Base-by-base conservation (phyloP, 352 stramenopile species). In the Globisporangium spiculum region DNA sequence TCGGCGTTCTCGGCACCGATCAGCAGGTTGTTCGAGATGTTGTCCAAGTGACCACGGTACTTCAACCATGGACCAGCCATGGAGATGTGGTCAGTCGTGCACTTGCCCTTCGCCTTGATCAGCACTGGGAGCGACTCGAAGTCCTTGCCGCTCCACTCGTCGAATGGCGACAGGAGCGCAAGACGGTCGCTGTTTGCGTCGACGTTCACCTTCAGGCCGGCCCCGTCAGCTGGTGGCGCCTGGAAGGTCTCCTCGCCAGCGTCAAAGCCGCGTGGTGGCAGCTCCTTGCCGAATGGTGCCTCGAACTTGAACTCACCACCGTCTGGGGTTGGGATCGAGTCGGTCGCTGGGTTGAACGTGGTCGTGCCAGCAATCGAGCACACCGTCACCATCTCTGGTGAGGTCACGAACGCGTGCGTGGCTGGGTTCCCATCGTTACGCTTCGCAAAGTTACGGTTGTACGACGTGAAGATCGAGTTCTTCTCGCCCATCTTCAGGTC, bases 371-470 rank as follows among this genome's bases (percentile, higher is more conserved):
- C 91, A 74, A 98, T 91, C 61, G 93, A 70, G 74, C 87, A 94
- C 57, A 96, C 92, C 12, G 93, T 97, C 67, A 97, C 92, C 57
- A 98, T 70, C 69, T 98, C 93, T 4, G 93, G 92, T 55, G 92
- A 98, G 52, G 92, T 96, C 71, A 98, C 92, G 76, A 98, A 98
- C 30, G 90, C 91, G 78, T 98, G 92, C 34, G 93, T 98, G 73
- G 86, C 84, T 53, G 91, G 91, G 86, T 98, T 98, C 53, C 92
- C 93, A 69, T 98, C 93, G 81, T 96, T 96, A 80, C 93, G 90
- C 89, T 97, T 97, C 67, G 91, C 91, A 57, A 98, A 98, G 86
- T 98, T 98, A 75, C 93, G 82, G 90, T 98, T 98, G 83, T 98
- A 98, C 63, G 93, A 98, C 60, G 91, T 97, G 72, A 98, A 91